Base-by-base conservation (phyloP, 129 eudicot species). In the Mikania micrantha region DNA sequence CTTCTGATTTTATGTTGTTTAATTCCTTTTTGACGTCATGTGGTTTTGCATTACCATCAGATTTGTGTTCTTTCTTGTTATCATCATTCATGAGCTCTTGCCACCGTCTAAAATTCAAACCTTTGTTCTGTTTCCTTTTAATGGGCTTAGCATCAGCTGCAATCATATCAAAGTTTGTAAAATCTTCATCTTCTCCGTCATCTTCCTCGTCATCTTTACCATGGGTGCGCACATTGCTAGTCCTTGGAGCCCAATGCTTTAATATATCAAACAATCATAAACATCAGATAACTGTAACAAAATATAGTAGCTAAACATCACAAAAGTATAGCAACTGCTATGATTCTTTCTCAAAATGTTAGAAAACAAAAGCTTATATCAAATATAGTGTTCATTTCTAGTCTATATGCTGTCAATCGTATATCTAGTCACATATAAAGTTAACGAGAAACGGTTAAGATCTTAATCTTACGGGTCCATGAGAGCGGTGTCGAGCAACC, bases 401-500 rank as follows among this genome's bases (percentile, higher is more conserved):
- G 41, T 40, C 44, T 38, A 56, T 39, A 22, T 38, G 54, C 35
- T 32, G 9, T 68, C 73, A 50, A 35, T 10, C n/a, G 9, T 4
- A 36, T 22, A 48, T 3, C 16, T n/a, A n/a, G n/a, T n/a, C n/a
- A n/a, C n/a, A n/a, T n/a, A n/a, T n/a, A 39, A 36, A 69, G 15
- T 21, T 69, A 48, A 4, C 31, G 21, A 35, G 50, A 34, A 17
- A 20, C 48, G 22, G 48, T 19, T 42, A 71, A 44, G 4, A 48
- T n/a, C 85, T 71, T 86, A 94, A 48, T n/a, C 85, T 71, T 86
- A 94, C 99, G 4, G 95, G 97, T 60, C 93, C 95, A 48, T 94
- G 97, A 60, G 99, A 89, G 69, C 99, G 99, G 67, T 94, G 99
- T 44, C 99, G 97, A 19, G 99, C 97, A 42, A 86, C 87, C 19